A percentile compares a stretch with the other conserved stretches of the same genome.
These are phyloP conservation scores for Kwoniella dejecticola DNA, from an alignment of 768 basidiomycete species.

Conservation along the genomic window DNA sequence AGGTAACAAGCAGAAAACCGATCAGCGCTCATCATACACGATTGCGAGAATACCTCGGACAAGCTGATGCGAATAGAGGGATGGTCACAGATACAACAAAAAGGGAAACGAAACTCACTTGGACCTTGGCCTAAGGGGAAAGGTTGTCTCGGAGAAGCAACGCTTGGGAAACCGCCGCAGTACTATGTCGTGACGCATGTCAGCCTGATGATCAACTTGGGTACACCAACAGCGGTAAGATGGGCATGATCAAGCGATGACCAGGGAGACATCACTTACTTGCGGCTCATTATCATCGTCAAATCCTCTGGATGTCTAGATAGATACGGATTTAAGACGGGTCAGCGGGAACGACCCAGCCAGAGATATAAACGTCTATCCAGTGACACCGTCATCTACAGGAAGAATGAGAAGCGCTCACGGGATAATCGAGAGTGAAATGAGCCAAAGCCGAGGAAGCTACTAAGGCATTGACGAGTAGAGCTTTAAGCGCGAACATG, in stretches of 20 bases:
- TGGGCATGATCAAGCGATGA: too few species aligned
- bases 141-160: conserved; percentile 63
- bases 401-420: conserved; percentile 13
- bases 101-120: conserved; percentile 59
- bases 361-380: too few species aligned
- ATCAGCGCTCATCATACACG: too few species aligned
- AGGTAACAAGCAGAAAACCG: too few species aligned
- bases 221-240: too few species aligned
- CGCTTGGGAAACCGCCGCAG: conserved; percentile 69
- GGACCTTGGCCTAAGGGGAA: conserved; percentile 71
- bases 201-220: neutral
- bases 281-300: conserved; percentile 57
- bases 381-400: too few species aligned
- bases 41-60: too few species aligned
- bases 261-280: too few species aligned
- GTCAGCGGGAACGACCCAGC: too few species aligned
- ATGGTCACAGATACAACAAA: too few species aligned
- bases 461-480: conserved; percentile 55
- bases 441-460: conserved; percentile 65
- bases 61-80: too few species aligned
- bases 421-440: conserved; percentile 77
- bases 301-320: conserved; percentile 69
- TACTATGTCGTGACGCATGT: conserved; percentile 54
- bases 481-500: conserved; percentile 18
- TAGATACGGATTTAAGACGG: too few species aligned